A percentile compares a stretch with the other conserved stretches of the same genome.
Evolutionary conservation across 345 rosid species (phyloP).

Genomic region (Erodium maritimum): DNA sequence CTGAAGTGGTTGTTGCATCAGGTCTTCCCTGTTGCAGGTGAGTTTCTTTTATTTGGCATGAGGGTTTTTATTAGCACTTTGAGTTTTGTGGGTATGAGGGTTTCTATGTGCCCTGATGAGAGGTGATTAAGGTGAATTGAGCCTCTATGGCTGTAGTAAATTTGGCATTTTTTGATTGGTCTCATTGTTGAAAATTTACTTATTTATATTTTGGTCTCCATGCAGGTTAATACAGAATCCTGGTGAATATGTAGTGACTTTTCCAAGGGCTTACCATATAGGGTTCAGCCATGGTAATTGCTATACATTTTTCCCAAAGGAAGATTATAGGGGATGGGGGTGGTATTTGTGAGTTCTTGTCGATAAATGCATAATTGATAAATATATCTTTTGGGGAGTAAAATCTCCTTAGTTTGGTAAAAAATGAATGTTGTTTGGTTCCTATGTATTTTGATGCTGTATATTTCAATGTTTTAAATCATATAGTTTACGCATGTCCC

Average conservation of each 20-base stretch:
- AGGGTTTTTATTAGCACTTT: conserved; percentile 2
- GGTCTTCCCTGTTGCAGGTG: conserved; percentile 97
- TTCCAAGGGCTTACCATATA: conserved; percentile 96
- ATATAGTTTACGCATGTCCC: too few relatives aligned
- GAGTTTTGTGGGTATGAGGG: conserved; percentile 1
- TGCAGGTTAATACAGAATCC: conserved; percentile 90
- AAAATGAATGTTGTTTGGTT: not conserved
- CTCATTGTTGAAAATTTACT: conserved; percentile 14
- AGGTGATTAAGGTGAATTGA: conserved; percentile 3
- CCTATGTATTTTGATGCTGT: too few relatives aligned
- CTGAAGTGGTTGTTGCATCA: conserved; percentile 65
- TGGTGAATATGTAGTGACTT: conserved; percentile 99
- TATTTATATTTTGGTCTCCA: conserved; percentile 16
- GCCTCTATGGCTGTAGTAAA: not conserved
- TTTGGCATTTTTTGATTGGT: not conserved
- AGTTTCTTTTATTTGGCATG: conserved; percentile 14
- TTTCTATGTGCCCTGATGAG: conserved; percentile 6
- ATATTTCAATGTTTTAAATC: too few relatives aligned
- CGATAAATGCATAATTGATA: not conserved
- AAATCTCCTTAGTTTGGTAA: not conserved
- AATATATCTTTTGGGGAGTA: not conserved
- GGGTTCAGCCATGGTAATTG: conserved; percentile 99
- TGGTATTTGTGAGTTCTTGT: not conserved
- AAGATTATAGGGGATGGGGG: not conserved
- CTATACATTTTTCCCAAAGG: conserved; percentile 7